Percentiles rank a stretch among this genome's conserved stretches.
Evolutionary conservation across 2,329 filamentous ascomycete species (phyloP).

Genomic region (Sporothrix luriei): DNA sequence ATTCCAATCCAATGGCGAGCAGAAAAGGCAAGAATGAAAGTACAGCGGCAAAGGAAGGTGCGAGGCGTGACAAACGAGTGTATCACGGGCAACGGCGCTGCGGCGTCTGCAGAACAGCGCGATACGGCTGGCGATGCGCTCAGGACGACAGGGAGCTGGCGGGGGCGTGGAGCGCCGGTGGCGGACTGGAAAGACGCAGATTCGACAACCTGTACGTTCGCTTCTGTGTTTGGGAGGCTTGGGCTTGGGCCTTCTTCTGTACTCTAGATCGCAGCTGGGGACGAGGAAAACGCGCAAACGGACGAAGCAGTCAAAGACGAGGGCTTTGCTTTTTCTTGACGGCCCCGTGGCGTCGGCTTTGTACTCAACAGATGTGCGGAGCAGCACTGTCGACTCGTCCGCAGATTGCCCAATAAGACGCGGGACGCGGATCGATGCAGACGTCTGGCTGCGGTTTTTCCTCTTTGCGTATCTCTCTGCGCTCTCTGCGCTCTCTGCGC

Average conservation of each 20-base stretch:
- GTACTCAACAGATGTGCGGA: constrained; percentile 9
- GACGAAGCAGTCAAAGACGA: background rate
- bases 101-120: background rate
- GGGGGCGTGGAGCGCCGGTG: background rate
- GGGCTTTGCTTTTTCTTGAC: background rate
- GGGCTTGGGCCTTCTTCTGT: constrained; percentile 3
- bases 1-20: background rate
- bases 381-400: constrained; percentile 11
- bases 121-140: constrained; percentile 1
- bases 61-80: background rate
- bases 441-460: background rate
- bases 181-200: background rate
- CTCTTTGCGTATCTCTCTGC: background rate
- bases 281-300: background rate
- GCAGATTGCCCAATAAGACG: constrained; percentile 9
- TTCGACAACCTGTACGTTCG: background rate
- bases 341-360: background rate
- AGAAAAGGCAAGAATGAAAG: background rate
- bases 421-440: constrained; percentile 9
- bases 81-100: constrained; percentile 3
- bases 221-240: background rate
- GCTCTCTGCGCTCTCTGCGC: too few species aligned
- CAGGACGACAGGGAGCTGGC: background rate
- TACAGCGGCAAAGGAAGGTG: background rate
- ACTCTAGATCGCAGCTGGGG: background rate